Conservation (phyloP, 2,329 filamentous ascomycete genomes). For the Colletotrichum sp. region DNA sequence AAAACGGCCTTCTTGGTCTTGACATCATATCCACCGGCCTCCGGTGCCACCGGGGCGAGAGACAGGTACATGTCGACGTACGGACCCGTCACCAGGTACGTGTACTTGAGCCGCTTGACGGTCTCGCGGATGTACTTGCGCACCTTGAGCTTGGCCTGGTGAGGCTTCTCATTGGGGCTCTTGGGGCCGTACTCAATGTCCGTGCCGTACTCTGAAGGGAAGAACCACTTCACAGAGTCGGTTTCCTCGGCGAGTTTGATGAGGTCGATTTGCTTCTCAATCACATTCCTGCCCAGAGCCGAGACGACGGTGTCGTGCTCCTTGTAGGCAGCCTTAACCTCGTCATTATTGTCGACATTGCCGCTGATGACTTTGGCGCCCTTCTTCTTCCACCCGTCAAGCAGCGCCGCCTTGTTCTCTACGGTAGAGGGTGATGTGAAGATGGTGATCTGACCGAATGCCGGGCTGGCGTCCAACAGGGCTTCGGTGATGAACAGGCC, state of each 20-base stretch:
- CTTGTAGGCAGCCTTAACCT: conserved; percentile 59
- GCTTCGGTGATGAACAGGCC: conserved; percentile 44
- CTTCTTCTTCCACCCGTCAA: conserved; percentile 26
- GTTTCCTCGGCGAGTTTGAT: conserved; percentile 63
- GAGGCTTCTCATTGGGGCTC: conserved; percentile 67
- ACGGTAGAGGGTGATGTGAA: conserved; percentile 28
- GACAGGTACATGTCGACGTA: conserved; percentile 69
- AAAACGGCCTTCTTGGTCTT: conserved; percentile 62
- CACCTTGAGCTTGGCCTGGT: conserved; percentile 74
- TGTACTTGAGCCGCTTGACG: conserved; percentile 61
- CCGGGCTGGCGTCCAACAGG: conserved; percentile 37
- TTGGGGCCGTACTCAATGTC: conserved; percentile 66
- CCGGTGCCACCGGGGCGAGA: conserved; percentile 38
- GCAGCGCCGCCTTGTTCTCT: conserved; percentile 23
- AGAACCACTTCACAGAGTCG: conserved; percentile 63
- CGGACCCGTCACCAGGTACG: conserved; percentile 73
- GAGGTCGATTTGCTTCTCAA: conserved; percentile 66
- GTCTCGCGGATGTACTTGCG: conserved; percentile 61
- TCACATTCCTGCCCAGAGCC: conserved; percentile 66
- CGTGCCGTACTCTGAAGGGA: conserved; percentile 72
- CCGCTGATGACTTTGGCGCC: conserved; percentile 30
- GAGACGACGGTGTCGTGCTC: conserved; percentile 71
- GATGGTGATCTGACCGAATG: conserved; percentile 37
- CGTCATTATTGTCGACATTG: conserved; percentile 42
- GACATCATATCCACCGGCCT: conserved; percentile 64